Evolutionary conservation across 768 basidiomycete genomes (phyloP), one percentile per base, ranked within the genome.

Genomic region (Boletales sp.): DNA sequence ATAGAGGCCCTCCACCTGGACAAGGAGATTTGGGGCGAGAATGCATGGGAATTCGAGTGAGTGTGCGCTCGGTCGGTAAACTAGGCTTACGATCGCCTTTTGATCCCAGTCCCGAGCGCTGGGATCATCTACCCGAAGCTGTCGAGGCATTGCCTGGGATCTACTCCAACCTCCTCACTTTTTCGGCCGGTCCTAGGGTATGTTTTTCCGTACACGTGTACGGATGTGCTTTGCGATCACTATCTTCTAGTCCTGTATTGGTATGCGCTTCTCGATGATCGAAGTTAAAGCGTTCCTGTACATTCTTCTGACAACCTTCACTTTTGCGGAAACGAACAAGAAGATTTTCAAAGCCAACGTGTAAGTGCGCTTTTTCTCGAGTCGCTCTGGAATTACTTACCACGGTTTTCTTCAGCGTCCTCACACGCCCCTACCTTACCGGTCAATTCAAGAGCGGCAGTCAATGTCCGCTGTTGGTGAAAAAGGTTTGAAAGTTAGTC

Each of bases 91-190:
- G n/a, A 12, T 11, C n/a, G n/a, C n/a, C n/a, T n/a, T n/a, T n/a
- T n/a, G n/a, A n/a, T n/a, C n/a, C n/a, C 52, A 91, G 90, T 35
- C 90, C 90, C 2, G 87, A 92, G 52, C 75, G 90, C 21, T 93
- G 90, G 90, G 79, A 87, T 58, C 72, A 80, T 53, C 76, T 91
- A 0, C 86, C 90, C 1, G 84, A 90, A 52, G 69, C 74, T n/a
- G 89, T 77, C 3, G 57, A 67, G n/a, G 69, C 74, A 15, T 69
- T 82, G 34, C 90, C 89, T 17, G 89, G 90, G 2, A 61, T 89
- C 31, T 89, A 81, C 62, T 77, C 81, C 21, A 86, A 87, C 59
- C 77, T 81, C 0, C 67, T 91, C 37, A 82, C 84, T 0, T 92
- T 92, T 61, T 91, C 89, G 12, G 83, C 85, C 17, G 90, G 90